Conservation (phyloP, 2,329 filamentous ascomycete species). For the Trichoderma citrinoviride region DNA sequence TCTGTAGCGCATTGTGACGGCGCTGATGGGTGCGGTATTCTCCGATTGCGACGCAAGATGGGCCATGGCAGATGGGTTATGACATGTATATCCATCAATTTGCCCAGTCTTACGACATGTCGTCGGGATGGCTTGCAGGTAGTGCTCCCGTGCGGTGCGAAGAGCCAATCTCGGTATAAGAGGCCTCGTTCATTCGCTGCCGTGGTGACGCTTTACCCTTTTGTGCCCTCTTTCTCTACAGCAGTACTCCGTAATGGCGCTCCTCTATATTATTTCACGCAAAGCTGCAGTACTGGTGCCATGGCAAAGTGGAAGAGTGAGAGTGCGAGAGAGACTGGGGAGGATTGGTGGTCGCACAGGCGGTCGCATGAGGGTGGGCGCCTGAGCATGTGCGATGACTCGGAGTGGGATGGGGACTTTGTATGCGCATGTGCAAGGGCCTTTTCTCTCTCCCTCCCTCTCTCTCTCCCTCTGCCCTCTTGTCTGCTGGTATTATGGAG, state of each 20-base stretch:
- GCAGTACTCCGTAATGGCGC: background rate
- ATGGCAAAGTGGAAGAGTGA: background rate
- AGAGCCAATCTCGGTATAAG: conserved; percentile 9
- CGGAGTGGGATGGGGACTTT: background rate
- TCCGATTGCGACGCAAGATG: conserved; percentile 13
- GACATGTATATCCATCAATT: background rate
- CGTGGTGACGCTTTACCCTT: background rate
- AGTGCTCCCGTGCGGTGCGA: background rate
- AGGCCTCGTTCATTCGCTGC: background rate
- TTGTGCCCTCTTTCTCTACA: background rate
- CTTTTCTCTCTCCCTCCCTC: background rate
- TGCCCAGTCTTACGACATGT: background rate
- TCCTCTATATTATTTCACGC: background rate
- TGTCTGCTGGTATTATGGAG: background rate
- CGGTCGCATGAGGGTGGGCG: conserved; percentile 13
- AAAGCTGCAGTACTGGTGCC: conserved; percentile 1
- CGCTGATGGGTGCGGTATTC: conserved; percentile 2
- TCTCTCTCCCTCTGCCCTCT: background rate
- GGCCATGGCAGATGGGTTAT: background rate
- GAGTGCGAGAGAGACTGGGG: background rate
- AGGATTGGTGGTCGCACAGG: conserved; percentile 12
- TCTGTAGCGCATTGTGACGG: background rate
- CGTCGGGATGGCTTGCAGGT: background rate
- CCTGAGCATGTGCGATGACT: background rate
- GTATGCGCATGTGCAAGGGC: background rate